phyloP scores from a whole-genome alignment of 2,329 filamentous ascomycete species.

The Colletotrichum ledebouriae region DNA sequence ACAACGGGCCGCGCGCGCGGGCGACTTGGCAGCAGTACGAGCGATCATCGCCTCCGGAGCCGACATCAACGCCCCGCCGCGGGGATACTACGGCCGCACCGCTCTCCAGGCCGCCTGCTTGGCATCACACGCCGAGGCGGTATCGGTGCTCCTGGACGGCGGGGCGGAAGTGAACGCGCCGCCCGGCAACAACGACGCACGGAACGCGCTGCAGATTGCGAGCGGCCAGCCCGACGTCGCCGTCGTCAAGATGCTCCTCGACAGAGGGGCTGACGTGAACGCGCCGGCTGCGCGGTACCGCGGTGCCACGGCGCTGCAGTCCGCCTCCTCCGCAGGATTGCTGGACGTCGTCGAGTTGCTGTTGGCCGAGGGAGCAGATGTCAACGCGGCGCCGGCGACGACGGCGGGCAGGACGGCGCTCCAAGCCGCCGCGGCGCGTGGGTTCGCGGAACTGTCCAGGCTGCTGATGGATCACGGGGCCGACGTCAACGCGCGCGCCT shows the following conservation, averaged over 20 bases:
- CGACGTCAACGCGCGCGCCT: slow-evolving; percentile 42
- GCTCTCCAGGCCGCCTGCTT: slow-evolving; percentile 54
- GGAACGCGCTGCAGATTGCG: slow-evolving; percentile 56
- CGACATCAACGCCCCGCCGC: slow-evolving; percentile 51
- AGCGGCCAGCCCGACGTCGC: slow-evolving; percentile 47
- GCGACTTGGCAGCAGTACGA: slow-evolving; percentile 47
- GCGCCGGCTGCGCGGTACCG: slow-evolving; percentile 49
- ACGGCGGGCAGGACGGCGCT: slow-evolving; percentile 44
- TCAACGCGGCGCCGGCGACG: slow-evolving; percentile 47
- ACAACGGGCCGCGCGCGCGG: slow-evolving; percentile 51
- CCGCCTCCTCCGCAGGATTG: slow-evolving; percentile 50
- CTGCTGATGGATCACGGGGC: slow-evolving; percentile 41
- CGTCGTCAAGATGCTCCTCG: slow-evolving; percentile 48
- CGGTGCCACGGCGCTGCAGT: slow-evolving; percentile 56
- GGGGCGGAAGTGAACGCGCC: slow-evolving; percentile 52
- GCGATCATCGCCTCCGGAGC: slow-evolving; percentile 47
- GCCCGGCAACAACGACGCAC: slow-evolving; percentile 51
- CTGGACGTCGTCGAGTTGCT: slow-evolving; percentile 46
- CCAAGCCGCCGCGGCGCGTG: slow-evolving; percentile 43
- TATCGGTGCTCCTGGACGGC: slow-evolving; percentile 47
- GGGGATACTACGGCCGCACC: slow-evolving; percentile 53
- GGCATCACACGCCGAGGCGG: slow-evolving; percentile 46
- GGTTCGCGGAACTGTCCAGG: slow-evolving; percentile 32
- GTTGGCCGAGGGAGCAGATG: slow-evolving; percentile 50
- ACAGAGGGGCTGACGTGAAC: slow-evolving; percentile 49